These are phyloP conservation scores for Emericellopsis terricola DNA, from an alignment of 495 filamentous ascomycete genomes.

Conservation along the genomic window DNA sequence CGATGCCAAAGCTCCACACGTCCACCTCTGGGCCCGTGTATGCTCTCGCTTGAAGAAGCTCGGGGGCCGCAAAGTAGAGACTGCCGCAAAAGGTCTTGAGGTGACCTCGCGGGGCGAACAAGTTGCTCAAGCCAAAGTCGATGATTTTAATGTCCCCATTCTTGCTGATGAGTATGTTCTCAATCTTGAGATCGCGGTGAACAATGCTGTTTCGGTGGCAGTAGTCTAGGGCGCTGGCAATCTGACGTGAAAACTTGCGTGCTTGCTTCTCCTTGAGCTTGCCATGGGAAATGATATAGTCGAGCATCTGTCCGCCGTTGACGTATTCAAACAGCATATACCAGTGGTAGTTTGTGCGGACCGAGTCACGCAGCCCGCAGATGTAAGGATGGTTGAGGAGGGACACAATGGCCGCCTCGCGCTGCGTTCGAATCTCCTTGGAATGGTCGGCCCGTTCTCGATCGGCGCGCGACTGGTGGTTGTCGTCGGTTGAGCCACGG, in stretches of 20 bases:
- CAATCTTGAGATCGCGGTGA: constrained; percentile 94
- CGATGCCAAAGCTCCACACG: constrained; percentile 98
- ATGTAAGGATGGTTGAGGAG: constrained; percentile 92
- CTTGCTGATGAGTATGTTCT: constrained; percentile 99
- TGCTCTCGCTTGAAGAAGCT: constrained; percentile 80
- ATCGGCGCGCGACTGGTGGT: constrained; percentile 52
- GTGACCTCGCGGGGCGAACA: constrained; percentile 73
- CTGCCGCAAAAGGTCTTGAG: constrained; percentile 97
- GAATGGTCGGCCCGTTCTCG: constrained; percentile 79
- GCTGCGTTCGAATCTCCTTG: constrained; percentile 91
- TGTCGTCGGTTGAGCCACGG: constrained; percentile 65
- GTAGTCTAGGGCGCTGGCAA: constrained; percentile 96
- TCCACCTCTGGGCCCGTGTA: constrained; percentile 97
- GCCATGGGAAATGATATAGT: constrained; percentile 98
- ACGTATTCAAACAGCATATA: constrained; percentile 99
- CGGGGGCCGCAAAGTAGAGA: constrained; percentile 94
- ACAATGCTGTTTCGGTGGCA: constrained; percentile 98
- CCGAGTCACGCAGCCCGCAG: constrained; percentile 87
- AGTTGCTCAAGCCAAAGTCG: constrained; percentile 94
- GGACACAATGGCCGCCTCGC: constrained; percentile 93
- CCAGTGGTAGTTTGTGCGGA: constrained; percentile 95
- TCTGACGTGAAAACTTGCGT: constrained; percentile 92
- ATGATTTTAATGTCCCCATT: constrained; percentile 99
- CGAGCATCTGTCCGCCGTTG: constrained; percentile 97
- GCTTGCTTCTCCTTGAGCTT: constrained; percentile 97